These are phyloP conservation scores for Nakazawaea molendinolei DNA, from an alignment of 805 yeast genomes.

Conservation along the genomic window DNA sequence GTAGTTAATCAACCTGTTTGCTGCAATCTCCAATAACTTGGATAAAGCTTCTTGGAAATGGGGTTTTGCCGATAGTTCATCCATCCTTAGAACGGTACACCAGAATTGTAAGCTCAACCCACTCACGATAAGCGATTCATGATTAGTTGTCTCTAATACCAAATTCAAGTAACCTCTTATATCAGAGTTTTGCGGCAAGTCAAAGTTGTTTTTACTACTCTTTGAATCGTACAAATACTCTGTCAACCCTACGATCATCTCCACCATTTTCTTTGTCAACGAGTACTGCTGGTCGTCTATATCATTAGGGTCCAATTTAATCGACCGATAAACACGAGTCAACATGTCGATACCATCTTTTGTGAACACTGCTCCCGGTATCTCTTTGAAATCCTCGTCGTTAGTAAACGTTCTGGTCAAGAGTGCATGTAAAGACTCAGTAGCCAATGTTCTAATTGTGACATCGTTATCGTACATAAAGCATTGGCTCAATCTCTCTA, in stretches of 20 bases:
- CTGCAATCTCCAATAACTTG: constrained; percentile 64
- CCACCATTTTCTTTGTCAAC: constrained; percentile 82
- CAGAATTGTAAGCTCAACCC: constrained; percentile 90
- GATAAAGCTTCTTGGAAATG: constrained; percentile 55
- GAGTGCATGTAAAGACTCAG: constrained; percentile 85
- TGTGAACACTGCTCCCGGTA: constrained; percentile 73
- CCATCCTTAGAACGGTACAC: constrained; percentile 84
- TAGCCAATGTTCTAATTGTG: constrained; percentile 71
- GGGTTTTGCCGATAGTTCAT: constrained; percentile 55
- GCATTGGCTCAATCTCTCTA: constrained; percentile 55
- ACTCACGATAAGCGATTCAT: constrained; percentile 81
- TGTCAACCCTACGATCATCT: constrained; percentile 82
- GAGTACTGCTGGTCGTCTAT: constrained; percentile 71
- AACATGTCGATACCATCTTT: constrained; percentile 69
- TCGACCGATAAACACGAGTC: constrained; percentile 51
- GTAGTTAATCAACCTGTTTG: constrained; percentile 73
- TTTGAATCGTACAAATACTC: constrained; percentile 51
- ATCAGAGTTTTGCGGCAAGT: constrained; percentile 39
- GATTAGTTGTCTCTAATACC: constrained; percentile 74
- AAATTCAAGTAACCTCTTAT: constrained; percentile 62
- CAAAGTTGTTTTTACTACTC: constrained; percentile 8
- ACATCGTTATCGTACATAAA: constrained; percentile 46
- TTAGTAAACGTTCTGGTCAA: constrained; percentile 72
- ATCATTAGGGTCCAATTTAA: constrained; percentile 60
- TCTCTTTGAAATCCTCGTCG: constrained; percentile 63